Conservation (phyloP, 495 filamentous ascomycete species). For the Glarea lozoyensis region DNA sequence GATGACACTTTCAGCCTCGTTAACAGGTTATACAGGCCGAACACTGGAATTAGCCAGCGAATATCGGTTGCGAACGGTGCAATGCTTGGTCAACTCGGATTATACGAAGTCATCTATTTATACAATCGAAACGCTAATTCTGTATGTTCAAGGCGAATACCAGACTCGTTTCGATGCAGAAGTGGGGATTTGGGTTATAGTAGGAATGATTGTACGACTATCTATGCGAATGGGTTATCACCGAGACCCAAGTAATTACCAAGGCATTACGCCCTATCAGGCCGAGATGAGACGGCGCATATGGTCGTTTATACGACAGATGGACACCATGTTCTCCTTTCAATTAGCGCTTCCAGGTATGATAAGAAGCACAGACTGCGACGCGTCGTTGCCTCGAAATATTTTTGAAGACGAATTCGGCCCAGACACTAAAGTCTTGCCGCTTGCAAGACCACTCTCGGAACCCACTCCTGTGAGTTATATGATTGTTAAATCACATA, state of each 20-base stretch:
- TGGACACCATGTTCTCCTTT: slow-evolving; percentile 83
- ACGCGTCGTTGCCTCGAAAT: slow-evolving; percentile 80
- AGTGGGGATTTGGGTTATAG: slow-evolving; percentile 70
- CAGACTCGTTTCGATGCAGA: slow-evolving; percentile 72
- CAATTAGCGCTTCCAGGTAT: slow-evolving; percentile 86
- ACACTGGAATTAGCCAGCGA: slow-evolving; percentile 68
- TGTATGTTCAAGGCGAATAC: slow-evolving; percentile 79
- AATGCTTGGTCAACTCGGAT: slow-evolving; percentile 80
- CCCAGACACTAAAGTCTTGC: slow-evolving; percentile 66
- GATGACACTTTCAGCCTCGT: neutral
- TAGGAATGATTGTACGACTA: slow-evolving; percentile 71
- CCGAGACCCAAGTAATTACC: slow-evolving; percentile 77
- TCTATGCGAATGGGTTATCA: slow-evolving; percentile 96
- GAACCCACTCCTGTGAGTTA: slow-evolving; percentile 85
- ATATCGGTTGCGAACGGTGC: slow-evolving; percentile 74
- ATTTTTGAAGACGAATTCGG: slow-evolving; percentile 91
- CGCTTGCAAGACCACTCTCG: slow-evolving; percentile 58
- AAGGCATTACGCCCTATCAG: slow-evolving; percentile 75
- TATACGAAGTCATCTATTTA: slow-evolving; percentile 80
- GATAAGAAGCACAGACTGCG: slow-evolving; percentile 73
- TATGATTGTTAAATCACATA: slow-evolving; percentile 66
- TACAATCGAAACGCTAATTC: slow-evolving; percentile 81
- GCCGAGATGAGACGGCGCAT: slow-evolving; percentile 86
- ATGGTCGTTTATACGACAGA: slow-evolving; percentile 75
- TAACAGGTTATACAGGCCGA: slow-evolving; percentile 34